Conservation (phyloP, 768 basidiomycete species). For the Termitomyces titanicus region DNA sequence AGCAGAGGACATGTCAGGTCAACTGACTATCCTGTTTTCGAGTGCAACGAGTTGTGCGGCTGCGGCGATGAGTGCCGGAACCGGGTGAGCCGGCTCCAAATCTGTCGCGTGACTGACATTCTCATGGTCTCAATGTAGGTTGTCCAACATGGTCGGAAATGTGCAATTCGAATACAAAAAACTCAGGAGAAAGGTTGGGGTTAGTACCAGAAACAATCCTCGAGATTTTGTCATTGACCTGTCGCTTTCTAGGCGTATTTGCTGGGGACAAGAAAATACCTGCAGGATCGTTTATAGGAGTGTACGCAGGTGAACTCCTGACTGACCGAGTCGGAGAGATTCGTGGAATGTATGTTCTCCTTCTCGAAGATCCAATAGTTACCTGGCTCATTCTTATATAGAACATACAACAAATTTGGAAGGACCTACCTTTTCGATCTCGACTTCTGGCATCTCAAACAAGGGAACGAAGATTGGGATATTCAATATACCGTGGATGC, state of each 20-base stretch:
- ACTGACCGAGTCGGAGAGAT: constrained; percentile 62
- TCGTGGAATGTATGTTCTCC: constrained; percentile 58
- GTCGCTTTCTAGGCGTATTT: constrained; percentile 56
- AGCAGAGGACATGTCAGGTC: constrained; percentile 48
- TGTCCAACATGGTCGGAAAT: constrained; percentile 74
- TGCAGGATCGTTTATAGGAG: constrained; percentile 69
- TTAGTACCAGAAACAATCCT: constrained; percentile 25
- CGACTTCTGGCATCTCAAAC: constrained; percentile 68
- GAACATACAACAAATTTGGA: constrained; percentile 71
- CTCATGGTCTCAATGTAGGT: constrained; percentile 44
- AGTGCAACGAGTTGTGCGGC: constrained; percentile 80
- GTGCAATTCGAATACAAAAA: constrained; percentile 59
- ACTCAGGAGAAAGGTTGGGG: constrained; percentile 87
- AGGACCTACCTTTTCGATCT: constrained; percentile 81
- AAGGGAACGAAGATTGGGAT: constrained; percentile 31
- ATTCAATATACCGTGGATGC: constrained; percentile 72
- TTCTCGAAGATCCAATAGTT: not conserved
- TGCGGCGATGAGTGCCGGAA: constrained; percentile 83
- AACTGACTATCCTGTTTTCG: constrained; percentile 65
- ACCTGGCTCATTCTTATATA: constrained; percentile 22
- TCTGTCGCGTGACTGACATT: not conserved
- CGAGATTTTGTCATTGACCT: not conserved
- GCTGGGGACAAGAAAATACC: constrained; percentile 62
- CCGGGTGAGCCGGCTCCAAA: constrained; percentile 46
- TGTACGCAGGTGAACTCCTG: constrained; percentile 83